Evolutionary conservation across 2,329 filamentous ascomycete genomes (phyloP).

Genomic region (Aspergillus carbonarius): DNA sequence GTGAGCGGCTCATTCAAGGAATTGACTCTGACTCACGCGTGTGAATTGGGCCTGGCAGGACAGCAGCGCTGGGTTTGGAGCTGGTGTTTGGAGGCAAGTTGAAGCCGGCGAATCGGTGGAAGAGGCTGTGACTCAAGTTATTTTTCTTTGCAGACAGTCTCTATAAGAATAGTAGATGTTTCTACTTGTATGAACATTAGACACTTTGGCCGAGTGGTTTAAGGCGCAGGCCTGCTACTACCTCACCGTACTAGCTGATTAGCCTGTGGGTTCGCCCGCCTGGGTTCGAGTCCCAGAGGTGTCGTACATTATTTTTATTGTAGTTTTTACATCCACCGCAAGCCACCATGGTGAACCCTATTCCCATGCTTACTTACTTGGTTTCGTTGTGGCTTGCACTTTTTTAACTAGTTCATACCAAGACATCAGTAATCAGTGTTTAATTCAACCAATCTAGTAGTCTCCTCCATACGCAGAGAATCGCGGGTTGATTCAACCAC

Average conservation of each 20-base stretch:
- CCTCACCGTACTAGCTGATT: neutral
- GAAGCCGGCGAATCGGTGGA: neutral
- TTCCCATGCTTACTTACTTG: neutral
- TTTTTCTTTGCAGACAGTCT: no score
- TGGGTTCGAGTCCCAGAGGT: slow-evolving; percentile 1
- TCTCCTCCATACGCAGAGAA: no score
- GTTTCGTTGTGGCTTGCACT: neutral
- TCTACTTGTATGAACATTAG: no score
- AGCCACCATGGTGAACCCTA: neutral
- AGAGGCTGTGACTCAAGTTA: neutral
- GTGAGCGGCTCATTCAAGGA: slow-evolving; percentile 33
- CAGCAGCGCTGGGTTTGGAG: neutral
- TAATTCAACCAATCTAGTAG: no score
- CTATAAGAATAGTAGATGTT: no score
- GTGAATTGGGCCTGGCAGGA: neutral
- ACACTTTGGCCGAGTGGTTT: slow-evolving; percentile 2
- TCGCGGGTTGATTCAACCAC: no score
- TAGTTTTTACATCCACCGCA: neutral
- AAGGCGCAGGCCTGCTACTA: neutral
- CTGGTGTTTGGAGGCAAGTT: neutral
- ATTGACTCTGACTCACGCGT: neutral
- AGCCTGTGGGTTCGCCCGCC: slow-evolving; percentile 1
- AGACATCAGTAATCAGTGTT: no score
- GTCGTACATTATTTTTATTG: neutral
- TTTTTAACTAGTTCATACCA: neutral